These are phyloP conservation scores for Fusarium solani-melongenae DNA, from an alignment of 2,329 filamentous ascomycete species.

Conservation along the genomic window DNA sequence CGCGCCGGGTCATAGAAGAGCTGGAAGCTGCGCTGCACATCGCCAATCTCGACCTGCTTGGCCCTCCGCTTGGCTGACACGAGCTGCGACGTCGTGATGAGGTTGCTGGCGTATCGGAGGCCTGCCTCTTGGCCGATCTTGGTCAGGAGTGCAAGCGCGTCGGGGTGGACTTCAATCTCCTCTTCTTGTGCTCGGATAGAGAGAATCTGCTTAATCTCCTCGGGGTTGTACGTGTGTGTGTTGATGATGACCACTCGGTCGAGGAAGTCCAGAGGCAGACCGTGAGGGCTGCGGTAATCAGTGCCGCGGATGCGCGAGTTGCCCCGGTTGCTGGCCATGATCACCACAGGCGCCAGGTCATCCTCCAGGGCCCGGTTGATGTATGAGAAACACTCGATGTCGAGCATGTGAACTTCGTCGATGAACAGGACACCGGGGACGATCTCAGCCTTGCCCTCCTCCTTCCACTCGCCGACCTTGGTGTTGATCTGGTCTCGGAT, in stretches of 20 bases:
- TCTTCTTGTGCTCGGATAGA: conserved; percentile 94
- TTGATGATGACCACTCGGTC: conserved; percentile 97
- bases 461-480: conserved; percentile 98
- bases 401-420: conserved; percentile 99
- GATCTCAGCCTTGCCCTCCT: conserved; percentile 98
- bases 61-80: conserved; percentile 86
- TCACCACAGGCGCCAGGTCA: conserved; percentile 94
- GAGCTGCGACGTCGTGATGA: conserved; percentile 94
- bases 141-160: conserved; percentile 90
- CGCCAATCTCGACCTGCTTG: conserved; percentile 84
- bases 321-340: conserved; percentile 98
- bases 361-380: conserved; percentile 97
- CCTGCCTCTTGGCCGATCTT: conserved; percentile 96
- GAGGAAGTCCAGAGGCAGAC: conserved; percentile 93
- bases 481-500: conserved; percentile 99
- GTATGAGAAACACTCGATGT: conserved; percentile 99
- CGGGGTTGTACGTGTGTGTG: conserved; percentile 83
- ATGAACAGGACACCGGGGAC: conserved; percentile 98
- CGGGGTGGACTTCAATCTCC: conserved; percentile 89
- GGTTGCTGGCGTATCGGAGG: conserved; percentile 94
- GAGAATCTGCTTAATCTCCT: conserved; percentile 93
- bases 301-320: conserved; percentile 93
- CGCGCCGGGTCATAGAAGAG: conserved; percentile 92
- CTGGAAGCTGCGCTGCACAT: conserved; percentile 92
- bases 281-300: conserved; percentile 92